Percentiles rank a stretch among this genome's conserved stretches.
Conservation (phyloP, 805 yeast genomes). For the Ogataea pini region DNA sequence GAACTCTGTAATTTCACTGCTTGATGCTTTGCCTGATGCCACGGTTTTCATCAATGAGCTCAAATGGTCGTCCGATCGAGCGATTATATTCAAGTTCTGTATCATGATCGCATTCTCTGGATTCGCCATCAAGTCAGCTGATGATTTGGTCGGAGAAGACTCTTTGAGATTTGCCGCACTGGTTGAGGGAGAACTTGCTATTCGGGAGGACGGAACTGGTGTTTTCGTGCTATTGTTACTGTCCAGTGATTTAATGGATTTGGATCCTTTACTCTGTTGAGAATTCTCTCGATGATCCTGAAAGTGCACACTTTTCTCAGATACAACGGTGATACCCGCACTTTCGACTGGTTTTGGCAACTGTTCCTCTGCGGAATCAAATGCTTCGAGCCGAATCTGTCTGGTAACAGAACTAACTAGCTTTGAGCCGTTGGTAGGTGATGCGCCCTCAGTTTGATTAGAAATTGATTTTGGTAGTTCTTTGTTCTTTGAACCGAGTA, state of each 20-base stretch:
- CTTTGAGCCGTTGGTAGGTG: too few relatives aligned
- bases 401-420: too few relatives aligned
- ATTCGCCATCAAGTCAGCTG: constrained; percentile 38
- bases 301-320: too few relatives aligned
- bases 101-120: constrained; percentile 80
- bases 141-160: constrained; percentile 16
- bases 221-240: neutral
- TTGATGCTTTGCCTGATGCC: constrained; percentile 77
- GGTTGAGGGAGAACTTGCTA: neutral
- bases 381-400: too few relatives aligned
- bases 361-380: too few relatives aligned
- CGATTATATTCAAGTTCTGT: constrained; percentile 79
- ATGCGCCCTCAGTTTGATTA: neutral
- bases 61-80: constrained; percentile 67
- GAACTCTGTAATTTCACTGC: constrained; percentile 71
- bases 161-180: neutral
- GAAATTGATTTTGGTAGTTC: too few relatives aligned
- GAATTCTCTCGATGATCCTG: too few relatives aligned
- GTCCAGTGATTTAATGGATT: too few relatives aligned
- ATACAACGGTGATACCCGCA: too few relatives aligned
- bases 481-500: too few relatives aligned
- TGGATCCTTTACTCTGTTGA: too few relatives aligned
- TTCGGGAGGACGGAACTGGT: neutral
- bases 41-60: constrained; percentile 79
- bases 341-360: too few relatives aligned